Conservation (phyloP, 495 filamentous ascomycete species). For the Rhypophila decipiens region DNA sequence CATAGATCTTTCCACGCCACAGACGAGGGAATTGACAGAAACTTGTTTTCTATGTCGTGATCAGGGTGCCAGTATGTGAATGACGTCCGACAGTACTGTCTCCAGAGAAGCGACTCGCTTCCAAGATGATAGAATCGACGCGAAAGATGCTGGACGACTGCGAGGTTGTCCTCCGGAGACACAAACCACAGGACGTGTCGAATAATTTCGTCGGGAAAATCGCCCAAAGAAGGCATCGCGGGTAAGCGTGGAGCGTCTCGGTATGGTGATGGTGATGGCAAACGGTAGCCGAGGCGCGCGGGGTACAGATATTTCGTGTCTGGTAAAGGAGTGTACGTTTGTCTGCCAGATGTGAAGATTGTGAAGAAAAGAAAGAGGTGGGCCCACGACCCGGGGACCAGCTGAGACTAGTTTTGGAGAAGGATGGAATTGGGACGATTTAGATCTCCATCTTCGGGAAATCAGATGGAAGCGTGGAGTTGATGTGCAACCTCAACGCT, state of each 20-base stretch:
- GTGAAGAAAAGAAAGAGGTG: too few species aligned
- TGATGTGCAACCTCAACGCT: too few species aligned
- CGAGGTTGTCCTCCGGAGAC: conserved; percentile 46
- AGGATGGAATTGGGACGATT: too few species aligned
- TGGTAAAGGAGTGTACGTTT: too few species aligned
- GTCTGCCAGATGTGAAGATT: too few species aligned
- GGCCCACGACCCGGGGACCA: too few species aligned
- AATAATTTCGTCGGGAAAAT: conserved; percentile 68
- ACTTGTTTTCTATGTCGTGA: conserved; percentile 57
- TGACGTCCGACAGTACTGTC: conserved; percentile 56
- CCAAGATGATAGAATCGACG: conserved; percentile 58
- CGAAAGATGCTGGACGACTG: conserved; percentile 51
- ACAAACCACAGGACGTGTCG: conserved; percentile 59
- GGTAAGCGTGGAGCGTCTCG: neutral
- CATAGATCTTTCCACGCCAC: conserved; percentile 76
- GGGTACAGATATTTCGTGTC: too few species aligned
- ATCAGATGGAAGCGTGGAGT: too few species aligned
- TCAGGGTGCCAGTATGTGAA: conserved; percentile 68
- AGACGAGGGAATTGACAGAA: conserved; percentile 39
- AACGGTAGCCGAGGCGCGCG: too few species aligned
- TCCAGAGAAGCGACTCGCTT: conserved; percentile 72
- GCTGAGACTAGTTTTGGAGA: too few species aligned
- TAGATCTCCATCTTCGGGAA: too few species aligned
- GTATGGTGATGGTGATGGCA: too few species aligned
- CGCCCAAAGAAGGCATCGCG: conserved; percentile 26